phyloP scores from a whole-genome alignment of 2,329 filamentous ascomycete species.

The Verticillium zaregamsianum region DNA sequence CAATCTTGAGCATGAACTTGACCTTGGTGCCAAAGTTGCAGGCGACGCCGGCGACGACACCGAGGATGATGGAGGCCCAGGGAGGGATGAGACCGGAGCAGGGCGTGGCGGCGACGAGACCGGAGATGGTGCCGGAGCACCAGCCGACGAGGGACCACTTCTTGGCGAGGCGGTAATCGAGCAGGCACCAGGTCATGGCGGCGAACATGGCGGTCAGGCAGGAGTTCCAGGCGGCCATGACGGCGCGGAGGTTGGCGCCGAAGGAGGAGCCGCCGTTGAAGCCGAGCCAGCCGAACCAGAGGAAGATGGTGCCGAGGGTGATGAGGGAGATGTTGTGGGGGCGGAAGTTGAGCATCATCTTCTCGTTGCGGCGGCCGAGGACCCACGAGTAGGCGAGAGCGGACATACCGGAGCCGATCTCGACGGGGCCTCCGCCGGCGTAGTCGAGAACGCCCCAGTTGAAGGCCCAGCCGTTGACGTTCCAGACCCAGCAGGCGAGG shows the following conservation, averaged over 20 bases:
- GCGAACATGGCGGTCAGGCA: conserved; percentile 91
- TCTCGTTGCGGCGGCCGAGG: conserved; percentile 92
- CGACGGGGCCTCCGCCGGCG: conserved; percentile 93
- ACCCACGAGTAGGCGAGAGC: conserved; percentile 95
- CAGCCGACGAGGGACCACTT: conserved; percentile 85
- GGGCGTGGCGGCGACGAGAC: conserved; percentile 66
- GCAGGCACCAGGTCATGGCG: conserved; percentile 87
- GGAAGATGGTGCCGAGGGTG: conserved; percentile 87
- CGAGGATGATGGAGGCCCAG: conserved; percentile 64
- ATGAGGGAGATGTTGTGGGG: conserved; percentile 98
- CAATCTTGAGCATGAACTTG: conserved; percentile 60
- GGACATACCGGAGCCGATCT: conserved; percentile 90
- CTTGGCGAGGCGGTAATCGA: conserved; percentile 89
- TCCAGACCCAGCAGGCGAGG: conserved; percentile 95
- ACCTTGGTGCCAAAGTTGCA: conserved; percentile 68
- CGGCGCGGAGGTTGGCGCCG: conserved; percentile 87
- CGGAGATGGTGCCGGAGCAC: conserved; percentile 68
- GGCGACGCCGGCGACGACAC: conserved; percentile 59
- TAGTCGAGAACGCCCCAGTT: conserved; percentile 93
- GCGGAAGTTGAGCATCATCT: conserved; percentile 99
- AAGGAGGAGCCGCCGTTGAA: conserved; percentile 98
- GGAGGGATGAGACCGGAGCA: conserved; percentile 65
- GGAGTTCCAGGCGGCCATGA: conserved; percentile 97
- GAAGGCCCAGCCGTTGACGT: conserved; percentile 87
- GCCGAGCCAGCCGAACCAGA: conserved; percentile 98